phyloP scores from a whole-genome alignment of 768 basidiomycete genomes.

The Lentinula sp. region DNA sequence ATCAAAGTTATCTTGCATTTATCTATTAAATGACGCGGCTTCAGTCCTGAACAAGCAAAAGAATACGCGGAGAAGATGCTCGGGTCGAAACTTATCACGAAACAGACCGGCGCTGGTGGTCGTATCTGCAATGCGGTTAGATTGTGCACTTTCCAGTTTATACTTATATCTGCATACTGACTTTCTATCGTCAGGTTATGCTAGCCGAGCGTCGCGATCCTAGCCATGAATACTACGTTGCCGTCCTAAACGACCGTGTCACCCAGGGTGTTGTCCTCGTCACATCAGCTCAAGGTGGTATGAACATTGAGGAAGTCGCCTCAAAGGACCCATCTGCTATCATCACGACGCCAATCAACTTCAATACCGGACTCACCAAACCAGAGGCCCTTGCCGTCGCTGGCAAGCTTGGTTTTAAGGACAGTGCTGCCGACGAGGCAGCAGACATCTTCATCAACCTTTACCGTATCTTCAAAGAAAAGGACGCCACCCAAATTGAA shows the following conservation, averaged over 20 bases:
- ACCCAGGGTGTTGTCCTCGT: conserved; percentile 89
- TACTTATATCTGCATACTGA: not conserved
- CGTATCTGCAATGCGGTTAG: conserved; percentile 91
- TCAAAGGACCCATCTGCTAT: conserved; percentile 92
- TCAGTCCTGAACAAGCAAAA: conserved; percentile 81
- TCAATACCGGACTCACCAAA: conserved; percentile 73
- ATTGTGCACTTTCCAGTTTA: conserved; percentile 10
- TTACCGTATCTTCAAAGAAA: conserved; percentile 96
- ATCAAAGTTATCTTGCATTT: not conserved
- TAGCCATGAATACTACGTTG: conserved; percentile 96
- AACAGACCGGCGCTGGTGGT: conserved; percentile 92
- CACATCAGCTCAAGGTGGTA: conserved; percentile 90
- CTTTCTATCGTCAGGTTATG: conserved; percentile 67
- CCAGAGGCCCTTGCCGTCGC: conserved; percentile 72
- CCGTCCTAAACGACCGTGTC: conserved; percentile 91
- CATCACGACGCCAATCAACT: conserved; percentile 90
- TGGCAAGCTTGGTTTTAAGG: conserved; percentile 86
- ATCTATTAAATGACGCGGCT: not conserved
- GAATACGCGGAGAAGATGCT: conserved; percentile 91
- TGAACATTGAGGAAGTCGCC: conserved; percentile 99
- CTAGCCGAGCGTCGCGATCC: conserved; percentile 92
- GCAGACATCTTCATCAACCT: conserved; percentile 92
- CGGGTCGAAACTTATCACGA: conserved; percentile 92
- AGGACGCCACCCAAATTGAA: conserved; percentile 99
- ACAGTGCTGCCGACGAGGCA: conserved; percentile 66